phyloP scores from a whole-genome alignment of 2,329 filamentous ascomycete genomes.

The Exophiala bonariae region DNA sequence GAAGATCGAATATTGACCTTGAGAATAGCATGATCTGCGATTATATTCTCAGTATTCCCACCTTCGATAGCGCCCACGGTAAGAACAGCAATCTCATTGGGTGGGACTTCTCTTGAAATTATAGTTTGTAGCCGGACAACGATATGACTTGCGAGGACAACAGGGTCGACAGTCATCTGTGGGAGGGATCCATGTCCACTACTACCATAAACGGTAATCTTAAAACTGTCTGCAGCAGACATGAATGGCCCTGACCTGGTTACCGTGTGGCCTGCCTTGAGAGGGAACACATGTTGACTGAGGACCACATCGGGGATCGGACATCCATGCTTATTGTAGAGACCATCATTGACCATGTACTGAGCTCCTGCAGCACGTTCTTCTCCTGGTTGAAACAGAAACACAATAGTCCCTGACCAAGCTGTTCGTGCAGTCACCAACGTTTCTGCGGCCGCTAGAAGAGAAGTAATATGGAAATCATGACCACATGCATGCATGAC shows the following conservation, averaged over 20 bases:
- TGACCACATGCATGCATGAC: constrained; percentile 59
- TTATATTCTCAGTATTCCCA: constrained; percentile 61
- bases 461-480: constrained; percentile 58
- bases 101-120: constrained; percentile 54
- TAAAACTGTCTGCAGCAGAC: constrained; percentile 44
- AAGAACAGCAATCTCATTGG: constrained; percentile 55
- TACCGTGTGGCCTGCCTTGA: constrained; percentile 39
- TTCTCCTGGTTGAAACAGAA: constrained; percentile 67
- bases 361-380: constrained; percentile 63
- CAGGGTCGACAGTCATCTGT: constrained; percentile 57
- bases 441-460: constrained; percentile 54
- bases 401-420: constrained; percentile 64
- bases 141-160: constrained; percentile 55
- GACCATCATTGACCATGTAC: constrained; percentile 60
- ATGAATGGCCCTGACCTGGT: constrained; percentile 40
- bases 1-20: constrained; percentile 55
- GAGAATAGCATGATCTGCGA: constrained; percentile 54
- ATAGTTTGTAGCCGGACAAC: constrained; percentile 59
- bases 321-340: constrained; percentile 44
- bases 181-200: constrained; percentile 59
- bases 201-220: constrained; percentile 55
- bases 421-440: constrained; percentile 42
- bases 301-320: constrained; percentile 57
- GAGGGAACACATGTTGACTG: constrained; percentile 56
- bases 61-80: constrained; percentile 58